Conservation (phyloP, 2,329 filamentous ascomycete genomes). For the Diaporthe destruens region DNA sequence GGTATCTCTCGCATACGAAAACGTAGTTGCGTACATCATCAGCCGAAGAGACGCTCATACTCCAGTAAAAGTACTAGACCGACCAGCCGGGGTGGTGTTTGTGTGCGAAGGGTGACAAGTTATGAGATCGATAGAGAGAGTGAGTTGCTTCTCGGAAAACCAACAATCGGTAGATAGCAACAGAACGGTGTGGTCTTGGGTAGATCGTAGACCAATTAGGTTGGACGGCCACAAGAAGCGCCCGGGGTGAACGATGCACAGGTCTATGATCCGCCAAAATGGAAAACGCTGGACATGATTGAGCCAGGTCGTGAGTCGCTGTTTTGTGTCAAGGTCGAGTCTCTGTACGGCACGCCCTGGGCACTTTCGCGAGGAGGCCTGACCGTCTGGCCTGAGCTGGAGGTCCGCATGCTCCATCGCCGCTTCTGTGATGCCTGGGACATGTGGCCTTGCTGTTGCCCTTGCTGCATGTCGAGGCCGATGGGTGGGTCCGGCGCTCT, state of each 20-base stretch:
- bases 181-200: background rate
- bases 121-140: slow-evolving; percentile 25
- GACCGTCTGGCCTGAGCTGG: slow-evolving; percentile 40
- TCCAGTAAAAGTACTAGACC: slow-evolving; percentile 39
- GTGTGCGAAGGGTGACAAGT: slow-evolving; percentile 13
- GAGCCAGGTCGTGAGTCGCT: slow-evolving; percentile 40
- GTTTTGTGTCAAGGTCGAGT: slow-evolving; percentile 38
- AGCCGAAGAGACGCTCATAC: slow-evolving; percentile 40
- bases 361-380: slow-evolving; percentile 39
- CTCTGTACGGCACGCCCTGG: slow-evolving; percentile 34
- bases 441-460: slow-evolving; percentile 23
- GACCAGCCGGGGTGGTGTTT: slow-evolving; percentile 31
- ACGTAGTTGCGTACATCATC: slow-evolving; percentile 42
- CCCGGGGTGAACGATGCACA: background rate
- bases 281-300: slow-evolving; percentile 43
- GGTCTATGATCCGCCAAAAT: slow-evolving; percentile 41
- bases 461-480: slow-evolving; percentile 38
- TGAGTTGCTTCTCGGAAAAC: slow-evolving; percentile 5
- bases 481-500: slow-evolving; percentile 41
- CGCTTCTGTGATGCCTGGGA: slow-evolving; percentile 39
- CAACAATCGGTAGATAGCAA: slow-evolving; percentile 19
- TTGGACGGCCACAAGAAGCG: background rate
- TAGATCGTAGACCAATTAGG: background rate
- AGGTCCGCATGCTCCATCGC: slow-evolving; percentile 42
- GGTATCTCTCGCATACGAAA: slow-evolving; percentile 43